Percentiles rank a stretch among this genome's conserved stretches.
Conservation (phyloP, 2,329 filamentous ascomycete genomes). For the Metarhizium guizhouense region DNA sequence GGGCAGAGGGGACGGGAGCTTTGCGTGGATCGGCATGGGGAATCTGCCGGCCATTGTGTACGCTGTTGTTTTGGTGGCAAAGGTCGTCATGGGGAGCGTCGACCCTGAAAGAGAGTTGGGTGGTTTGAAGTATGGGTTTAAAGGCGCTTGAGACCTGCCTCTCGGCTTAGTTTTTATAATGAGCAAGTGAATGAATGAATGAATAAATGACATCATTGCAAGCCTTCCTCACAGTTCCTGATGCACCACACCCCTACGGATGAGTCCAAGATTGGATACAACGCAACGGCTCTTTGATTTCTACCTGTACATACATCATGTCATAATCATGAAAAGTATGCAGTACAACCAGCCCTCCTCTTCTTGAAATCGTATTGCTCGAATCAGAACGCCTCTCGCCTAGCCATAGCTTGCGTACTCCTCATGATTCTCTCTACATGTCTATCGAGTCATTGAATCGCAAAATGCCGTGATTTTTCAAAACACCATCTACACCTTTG, state of each 20-base stretch:
- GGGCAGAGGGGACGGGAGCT: constrained; percentile 21
- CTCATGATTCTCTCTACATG: constrained; percentile 32
- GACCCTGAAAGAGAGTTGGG: constrained; percentile 59
- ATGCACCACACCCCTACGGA: too few species aligned
- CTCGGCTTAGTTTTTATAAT: neutral
- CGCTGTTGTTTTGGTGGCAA: constrained; percentile 48
- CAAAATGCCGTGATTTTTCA: constrained; percentile 79
- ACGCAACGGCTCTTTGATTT: neutral
- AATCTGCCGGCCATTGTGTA: constrained; percentile 51
- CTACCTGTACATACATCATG: neutral
- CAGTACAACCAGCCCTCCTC: neutral
- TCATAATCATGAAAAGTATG: constrained; percentile 1
- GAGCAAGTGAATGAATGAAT: neutral
- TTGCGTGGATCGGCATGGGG: constrained; percentile 35
- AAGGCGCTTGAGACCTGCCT: constrained; percentile 44
- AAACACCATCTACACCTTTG: constrained; percentile 77
- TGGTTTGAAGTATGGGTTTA: constrained; percentile 55
- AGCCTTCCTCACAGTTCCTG: neutral
- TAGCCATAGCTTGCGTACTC: neutral
- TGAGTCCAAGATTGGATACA: neutral
- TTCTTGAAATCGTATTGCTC: neutral
- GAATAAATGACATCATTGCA: neutral
- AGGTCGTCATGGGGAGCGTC: constrained; percentile 58
- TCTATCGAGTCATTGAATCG: constrained; percentile 91
- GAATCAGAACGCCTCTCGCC: neutral